Percentiles rank a stretch among this genome's conserved stretches.
These are phyloP conservation scores for Backusella luteola DNA, from an alignment of 192 early-diverging fungal species.

Conservation along the genomic window DNA sequence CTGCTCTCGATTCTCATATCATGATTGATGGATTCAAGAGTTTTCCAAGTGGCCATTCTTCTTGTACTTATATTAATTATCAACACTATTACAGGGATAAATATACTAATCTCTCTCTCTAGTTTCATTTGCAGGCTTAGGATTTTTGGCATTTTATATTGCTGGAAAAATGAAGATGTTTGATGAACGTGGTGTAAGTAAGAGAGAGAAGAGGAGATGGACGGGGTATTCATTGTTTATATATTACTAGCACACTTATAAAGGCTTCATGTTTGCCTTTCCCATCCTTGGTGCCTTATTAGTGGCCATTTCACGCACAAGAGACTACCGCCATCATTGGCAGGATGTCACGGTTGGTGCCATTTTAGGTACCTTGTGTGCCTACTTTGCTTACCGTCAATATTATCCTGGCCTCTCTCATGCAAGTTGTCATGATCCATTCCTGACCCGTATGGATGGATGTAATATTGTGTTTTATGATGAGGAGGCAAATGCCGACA, in stretches of 20 bases:
- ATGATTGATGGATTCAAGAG: conserved; percentile 81
- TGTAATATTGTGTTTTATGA: neutral
- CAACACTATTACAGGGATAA: neutral
- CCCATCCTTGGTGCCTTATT: conserved; percentile 40
- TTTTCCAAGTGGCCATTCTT: conserved; percentile 89
- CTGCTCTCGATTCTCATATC: conserved; percentile 37
- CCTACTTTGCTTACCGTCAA: conserved; percentile 61
- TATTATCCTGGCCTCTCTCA: conserved; percentile 52
- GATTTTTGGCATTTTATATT: conserved; percentile 66
- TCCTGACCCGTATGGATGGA: neutral
- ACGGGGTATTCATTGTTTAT: neutral
- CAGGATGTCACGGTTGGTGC: conserved; percentile 60
- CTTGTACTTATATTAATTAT: conserved; percentile 42
- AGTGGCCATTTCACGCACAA: conserved; percentile 57
- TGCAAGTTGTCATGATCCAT: neutral
- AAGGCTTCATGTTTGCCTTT: conserved; percentile 57
- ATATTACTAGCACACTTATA: conserved; percentile 53
- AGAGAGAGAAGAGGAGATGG: neutral
- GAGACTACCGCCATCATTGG: conserved; percentile 66
- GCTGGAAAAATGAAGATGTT: conserved; percentile 71
- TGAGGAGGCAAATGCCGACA: neutral
- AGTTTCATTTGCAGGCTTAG: conserved; percentile 72
- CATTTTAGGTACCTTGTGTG: conserved; percentile 36
- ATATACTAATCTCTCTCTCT: neutral
- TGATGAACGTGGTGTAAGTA: conserved; percentile 53